Conservation (phyloP, 2,329 filamentous ascomycete genomes). For the Talaromyces marneffei region DNA sequence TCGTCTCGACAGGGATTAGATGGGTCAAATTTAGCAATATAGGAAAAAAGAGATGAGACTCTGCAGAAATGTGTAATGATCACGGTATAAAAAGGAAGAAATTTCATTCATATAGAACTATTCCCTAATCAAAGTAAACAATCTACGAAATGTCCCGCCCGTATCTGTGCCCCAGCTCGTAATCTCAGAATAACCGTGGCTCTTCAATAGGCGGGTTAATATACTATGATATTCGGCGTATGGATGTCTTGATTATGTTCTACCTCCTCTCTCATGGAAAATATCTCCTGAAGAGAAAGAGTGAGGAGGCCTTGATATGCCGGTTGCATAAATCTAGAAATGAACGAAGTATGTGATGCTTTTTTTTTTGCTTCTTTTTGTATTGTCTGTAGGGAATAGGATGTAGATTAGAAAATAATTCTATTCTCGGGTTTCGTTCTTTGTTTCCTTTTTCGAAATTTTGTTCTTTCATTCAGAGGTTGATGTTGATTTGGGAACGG, state of each 20-base stretch:
- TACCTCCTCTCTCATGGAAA: constrained; percentile 41
- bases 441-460: not conserved
- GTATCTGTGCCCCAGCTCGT: constrained; percentile 63
- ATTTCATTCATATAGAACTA: not conserved
- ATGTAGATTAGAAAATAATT: not conserved
- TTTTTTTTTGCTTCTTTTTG: constrained; percentile 5
- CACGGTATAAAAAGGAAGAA: not conserved
- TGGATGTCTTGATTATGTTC: constrained; percentile 26
- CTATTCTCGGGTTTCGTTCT: not conserved
- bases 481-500: not conserved
- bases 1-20: constrained; percentile 74
- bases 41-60: not conserved
- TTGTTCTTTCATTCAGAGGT: not conserved
- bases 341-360: too few species aligned
- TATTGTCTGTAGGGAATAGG: not conserved
- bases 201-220: constrained; percentile 53
- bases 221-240: constrained; percentile 32
- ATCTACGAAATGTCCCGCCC: constrained; percentile 49
- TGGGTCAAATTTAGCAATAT: not conserved
- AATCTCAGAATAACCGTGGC: constrained; percentile 52
- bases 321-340: constrained; percentile 19
- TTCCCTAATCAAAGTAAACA: not conserved
- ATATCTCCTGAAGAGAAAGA: constrained; percentile 17
- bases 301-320: constrained; percentile 45
- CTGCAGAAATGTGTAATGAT: not conserved